Evolutionary conservation across 768 basidiomycete genomes (phyloP), one percentile per base, ranked within the genome.

Genomic region (Ramaria sp.): DNA sequence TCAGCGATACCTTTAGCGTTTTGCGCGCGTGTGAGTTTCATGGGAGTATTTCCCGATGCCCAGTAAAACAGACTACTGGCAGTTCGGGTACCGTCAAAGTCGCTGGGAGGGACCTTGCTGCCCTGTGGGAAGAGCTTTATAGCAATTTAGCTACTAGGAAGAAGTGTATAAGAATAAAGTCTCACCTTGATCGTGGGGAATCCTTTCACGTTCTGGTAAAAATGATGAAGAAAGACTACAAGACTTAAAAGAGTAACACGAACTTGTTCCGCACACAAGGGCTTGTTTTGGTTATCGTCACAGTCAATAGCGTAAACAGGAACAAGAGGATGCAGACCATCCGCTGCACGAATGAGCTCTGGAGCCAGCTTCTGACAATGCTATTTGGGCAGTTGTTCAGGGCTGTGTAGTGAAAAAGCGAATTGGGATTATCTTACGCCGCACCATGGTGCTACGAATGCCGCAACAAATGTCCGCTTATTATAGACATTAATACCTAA

Each of bases 361-460:
- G 94, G 93, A 5, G 74, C 88, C 74, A 95, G 78, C 34, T 71
- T 71, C 71, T 93, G 81, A 65, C 93, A 96, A 63, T 96, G 88
- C 83, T 89, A 64, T 39, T 20, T 10, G 50, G 27, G 27, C 34
- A 34, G 2, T 34, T 34, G 8, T 34, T 22, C 20, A 47, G 43
- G 38, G 50, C 13, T 4, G 39, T n/a, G 8, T 39, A 22, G 18
- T 8, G 39, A n/a, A 22, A 41, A 7, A n/a, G 8, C n/a, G n/a
- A n/a, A n/a, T n/a, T 5, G 20, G 47, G 9, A 12, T 15, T n/a
- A 5, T 71, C 85, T 65, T 66, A 88, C 86, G 59, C 86, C 88
- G 63, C 88, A 92, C 93, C 92, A 95, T 3, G 91, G 88, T n/a
- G 93, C 93, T 12, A 93, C 85, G 64, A 94, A 96, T 1, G 90